These are phyloP conservation scores for Salvia splendens DNA, from an alignment of 257 asterid species.

Conservation along the genomic window DNA sequence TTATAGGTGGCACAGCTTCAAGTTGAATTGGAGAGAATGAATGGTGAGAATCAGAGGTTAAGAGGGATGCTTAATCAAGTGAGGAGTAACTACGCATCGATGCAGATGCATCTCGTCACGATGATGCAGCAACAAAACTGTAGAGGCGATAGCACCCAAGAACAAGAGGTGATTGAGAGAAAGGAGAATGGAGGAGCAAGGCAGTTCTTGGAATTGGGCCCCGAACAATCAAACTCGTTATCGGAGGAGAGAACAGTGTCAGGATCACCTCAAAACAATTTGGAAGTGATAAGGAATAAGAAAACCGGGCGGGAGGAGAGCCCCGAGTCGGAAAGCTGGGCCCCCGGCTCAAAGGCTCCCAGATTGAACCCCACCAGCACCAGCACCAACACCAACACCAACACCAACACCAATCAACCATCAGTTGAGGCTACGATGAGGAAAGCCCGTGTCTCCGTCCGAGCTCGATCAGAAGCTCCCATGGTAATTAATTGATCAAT, in stretches of 20 bases:
- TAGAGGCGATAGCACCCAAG: conserved; percentile 15
- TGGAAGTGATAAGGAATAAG: conserved; percentile 39
- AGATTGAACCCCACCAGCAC: conserved; percentile 31
- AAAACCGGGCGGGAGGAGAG: conserved; percentile 66
- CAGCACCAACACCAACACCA: too few relatives aligned
- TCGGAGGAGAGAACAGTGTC: conserved; percentile 85
- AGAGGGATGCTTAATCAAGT: conserved; percentile 76
- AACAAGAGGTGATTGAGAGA: conserved; percentile 41
- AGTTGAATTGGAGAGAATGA: conserved; percentile 61
- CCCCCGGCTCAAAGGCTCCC: conserved; percentile 42
- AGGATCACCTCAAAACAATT: conserved; percentile 47
- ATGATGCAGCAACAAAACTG: conserved; percentile 45
- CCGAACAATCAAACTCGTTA: conserved; percentile 53
- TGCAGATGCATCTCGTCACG: conserved; percentile 61
- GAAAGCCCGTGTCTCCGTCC: conserved; percentile 96
- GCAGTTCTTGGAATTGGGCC: conserved; percentile 69
- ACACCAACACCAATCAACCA: conserved; percentile 35
- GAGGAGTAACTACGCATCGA: conserved; percentile 54
- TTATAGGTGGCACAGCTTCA: conserved; percentile 61
- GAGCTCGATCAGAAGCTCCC: conserved; percentile 98
- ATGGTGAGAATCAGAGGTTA: conserved; percentile 67
- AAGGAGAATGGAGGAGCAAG: conserved; percentile 37
- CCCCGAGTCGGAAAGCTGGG: conserved; percentile 79
- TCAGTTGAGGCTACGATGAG: conserved; percentile 76
- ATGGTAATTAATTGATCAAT: conserved; percentile 40